These are phyloP conservation scores for Kwoniella pini DNA, from an alignment of 768 basidiomycete species.

Conservation along the genomic window DNA sequence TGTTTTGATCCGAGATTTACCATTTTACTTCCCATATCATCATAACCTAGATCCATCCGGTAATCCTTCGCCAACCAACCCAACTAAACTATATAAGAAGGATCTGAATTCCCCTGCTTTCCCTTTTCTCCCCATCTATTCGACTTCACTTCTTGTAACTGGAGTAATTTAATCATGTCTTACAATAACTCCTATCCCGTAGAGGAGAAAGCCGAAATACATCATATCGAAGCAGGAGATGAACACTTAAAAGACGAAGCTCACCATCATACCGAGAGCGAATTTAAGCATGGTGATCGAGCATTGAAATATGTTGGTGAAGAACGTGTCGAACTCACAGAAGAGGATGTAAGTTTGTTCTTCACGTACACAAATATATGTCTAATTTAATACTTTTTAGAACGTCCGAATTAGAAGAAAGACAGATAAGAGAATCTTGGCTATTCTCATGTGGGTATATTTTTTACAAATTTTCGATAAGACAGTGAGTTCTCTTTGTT, in stretches of 20 bases:
- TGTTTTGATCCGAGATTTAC: no score
- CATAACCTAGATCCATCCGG: no score
- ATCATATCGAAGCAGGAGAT: constrained; percentile 20
- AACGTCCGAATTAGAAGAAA: constrained; percentile 36
- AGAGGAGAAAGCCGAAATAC: constrained; percentile 20
- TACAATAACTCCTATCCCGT: neutral
- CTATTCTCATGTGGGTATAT: constrained; percentile 49
- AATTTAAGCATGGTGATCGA: constrained; percentile 38
- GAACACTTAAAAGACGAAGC: constrained; percentile 9
- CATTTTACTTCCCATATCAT: no score
- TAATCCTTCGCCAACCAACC: no score
- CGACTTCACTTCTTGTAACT: neutral
- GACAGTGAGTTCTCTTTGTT: constrained; percentile 17
- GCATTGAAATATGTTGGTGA: constrained; percentile 38
- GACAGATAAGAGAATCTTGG: constrained; percentile 48
- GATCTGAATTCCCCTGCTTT: no score
- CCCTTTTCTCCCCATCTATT: no score
- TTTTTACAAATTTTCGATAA: constrained; percentile 51
- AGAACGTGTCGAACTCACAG: constrained; percentile 41
- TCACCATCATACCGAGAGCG: constrained; percentile 14
- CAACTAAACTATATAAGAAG: no score
- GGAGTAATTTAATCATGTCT: no score
- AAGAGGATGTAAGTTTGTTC: constrained; percentile 45
- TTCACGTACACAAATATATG: neutral
- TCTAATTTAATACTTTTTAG: constrained; percentile 5